Conservation (phyloP, 2,329 filamentous ascomycete species). For the Zasmidium angulare region DNA sequence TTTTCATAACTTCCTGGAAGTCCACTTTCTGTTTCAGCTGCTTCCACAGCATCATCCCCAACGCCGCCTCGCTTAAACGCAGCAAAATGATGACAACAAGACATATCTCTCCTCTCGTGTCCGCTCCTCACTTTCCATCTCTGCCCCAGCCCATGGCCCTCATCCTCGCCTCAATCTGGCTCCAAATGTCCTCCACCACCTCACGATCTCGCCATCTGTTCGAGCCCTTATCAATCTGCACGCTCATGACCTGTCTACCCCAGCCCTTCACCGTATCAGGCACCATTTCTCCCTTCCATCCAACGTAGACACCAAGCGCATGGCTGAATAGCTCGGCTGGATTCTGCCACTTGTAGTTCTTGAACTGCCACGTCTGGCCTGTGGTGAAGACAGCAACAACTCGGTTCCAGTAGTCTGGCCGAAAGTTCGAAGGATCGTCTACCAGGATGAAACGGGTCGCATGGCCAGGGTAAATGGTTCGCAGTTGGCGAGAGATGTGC, state of each 20-base stretch:
- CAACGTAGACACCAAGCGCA: constrained; percentile 82
- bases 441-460: constrained; percentile 93
- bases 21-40: too few species aligned
- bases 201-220: constrained; percentile 84
- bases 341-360: constrained; percentile 93
- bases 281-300: constrained; percentile 80
- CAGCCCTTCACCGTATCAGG: constrained; percentile 78
- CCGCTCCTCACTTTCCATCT: constrained; percentile 50
- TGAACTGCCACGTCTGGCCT: constrained; percentile 97
- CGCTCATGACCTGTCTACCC: constrained; percentile 79
- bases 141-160: constrained; percentile 76
- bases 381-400: constrained; percentile 97
- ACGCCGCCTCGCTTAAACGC: constrained; percentile 24
- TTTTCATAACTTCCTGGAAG: too few species aligned
- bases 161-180: constrained; percentile 85
- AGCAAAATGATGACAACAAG: constrained; percentile 2
- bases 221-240: constrained; percentile 70
- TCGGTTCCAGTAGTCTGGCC: constrained; percentile 94
- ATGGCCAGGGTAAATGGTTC: constrained; percentile 65
- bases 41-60: constrained; percentile 3
- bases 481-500: constrained; percentile 77
- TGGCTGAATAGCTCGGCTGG: constrained; percentile 87
- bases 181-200: constrained; percentile 91
- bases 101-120: not conserved
- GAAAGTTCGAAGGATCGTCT: constrained; percentile 90